Percentiles rank a stretch among this genome's conserved stretches.
These are phyloP conservation scores for Zea luxurians DNA, from an alignment of 176 grass and related monocot genomes.

Conservation along the genomic window DNA sequence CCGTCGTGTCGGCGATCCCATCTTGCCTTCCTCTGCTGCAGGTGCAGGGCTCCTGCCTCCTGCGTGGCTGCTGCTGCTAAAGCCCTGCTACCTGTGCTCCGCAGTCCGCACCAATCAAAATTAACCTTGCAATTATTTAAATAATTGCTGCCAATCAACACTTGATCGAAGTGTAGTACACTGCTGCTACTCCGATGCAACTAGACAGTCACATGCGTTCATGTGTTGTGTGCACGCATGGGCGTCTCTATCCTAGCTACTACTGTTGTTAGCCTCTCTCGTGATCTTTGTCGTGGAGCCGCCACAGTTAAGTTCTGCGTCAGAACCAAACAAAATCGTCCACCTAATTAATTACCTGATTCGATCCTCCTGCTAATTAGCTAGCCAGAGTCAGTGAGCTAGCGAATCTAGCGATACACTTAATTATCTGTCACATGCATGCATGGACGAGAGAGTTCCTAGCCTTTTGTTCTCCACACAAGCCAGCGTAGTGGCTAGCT, in stretches of 20 bases:
- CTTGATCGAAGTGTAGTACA: background rate
- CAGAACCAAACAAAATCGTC: background rate
- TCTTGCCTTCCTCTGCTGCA: background rate
- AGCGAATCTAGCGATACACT: conserved; percentile 7
- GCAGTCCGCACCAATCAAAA: background rate
- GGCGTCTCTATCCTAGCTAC: background rate
- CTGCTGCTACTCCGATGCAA: background rate
- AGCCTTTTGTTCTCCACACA: too few species aligned
- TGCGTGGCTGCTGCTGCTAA: background rate
- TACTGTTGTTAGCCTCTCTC: background rate
- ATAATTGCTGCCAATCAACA: background rate
- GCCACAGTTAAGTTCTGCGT: background rate
- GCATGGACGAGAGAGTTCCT: too few species aligned
- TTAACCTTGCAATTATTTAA: background rate
- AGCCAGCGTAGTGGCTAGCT: too few species aligned
- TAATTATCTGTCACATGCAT: too few species aligned
- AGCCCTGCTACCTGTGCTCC: background rate
- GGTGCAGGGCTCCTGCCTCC: background rate
- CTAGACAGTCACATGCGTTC: background rate
- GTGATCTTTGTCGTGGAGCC: conserved; percentile 7
- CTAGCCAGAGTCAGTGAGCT: too few species aligned
- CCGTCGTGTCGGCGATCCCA: background rate
- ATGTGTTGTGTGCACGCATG: background rate
- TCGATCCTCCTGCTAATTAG: background rate
- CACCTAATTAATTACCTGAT: background rate